These are phyloP conservation scores for Haplographium delicatum DNA, from an alignment of 495 filamentous ascomycete species.

Conservation along the genomic window DNA sequence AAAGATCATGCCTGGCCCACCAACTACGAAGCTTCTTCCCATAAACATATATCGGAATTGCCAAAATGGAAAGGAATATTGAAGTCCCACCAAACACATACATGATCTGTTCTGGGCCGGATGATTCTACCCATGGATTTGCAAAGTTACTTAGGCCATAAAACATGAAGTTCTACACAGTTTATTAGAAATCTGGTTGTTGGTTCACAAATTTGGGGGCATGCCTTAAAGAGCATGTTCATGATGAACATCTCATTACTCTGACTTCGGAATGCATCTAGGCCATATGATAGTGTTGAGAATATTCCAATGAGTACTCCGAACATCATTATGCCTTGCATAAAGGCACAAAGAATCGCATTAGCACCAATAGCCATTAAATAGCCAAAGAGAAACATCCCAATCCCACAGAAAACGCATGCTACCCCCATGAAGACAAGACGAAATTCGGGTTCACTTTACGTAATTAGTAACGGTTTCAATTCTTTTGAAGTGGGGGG, in stretches of 20 bases:
- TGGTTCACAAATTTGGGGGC: no score
- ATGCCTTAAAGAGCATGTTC: conserved; percentile 4
- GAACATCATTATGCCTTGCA: conserved; percentile 4
- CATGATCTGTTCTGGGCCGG: neutral
- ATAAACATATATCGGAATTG: neutral
- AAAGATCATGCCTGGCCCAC: neutral
- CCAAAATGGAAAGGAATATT: neutral
- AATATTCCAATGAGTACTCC: conserved; percentile 2
- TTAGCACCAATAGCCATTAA: neutral
- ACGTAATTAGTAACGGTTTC: neutral
- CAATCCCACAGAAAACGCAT: neutral
- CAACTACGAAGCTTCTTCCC: conserved; percentile 3
- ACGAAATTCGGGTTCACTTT: conserved; percentile 6
- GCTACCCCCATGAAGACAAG: neutral
- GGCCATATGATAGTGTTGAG: neutral
- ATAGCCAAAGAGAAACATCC: conserved; percentile 4
- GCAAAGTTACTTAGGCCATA: conserved; percentile 3
- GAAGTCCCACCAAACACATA: conserved; percentile 4
- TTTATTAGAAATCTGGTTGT: no score
- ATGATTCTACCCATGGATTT: conserved; percentile 1
- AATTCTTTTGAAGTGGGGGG: neutral
- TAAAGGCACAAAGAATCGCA: neutral
- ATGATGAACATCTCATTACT: conserved; percentile 3
- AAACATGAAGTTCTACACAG: conserved; percentile 7
- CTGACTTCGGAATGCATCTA: conserved; percentile 1